Percentiles rank a stretch among this genome's conserved stretches.
Conservation (phyloP, 257 asterid genomes). For the Nicotiana noctiflora region DNA sequence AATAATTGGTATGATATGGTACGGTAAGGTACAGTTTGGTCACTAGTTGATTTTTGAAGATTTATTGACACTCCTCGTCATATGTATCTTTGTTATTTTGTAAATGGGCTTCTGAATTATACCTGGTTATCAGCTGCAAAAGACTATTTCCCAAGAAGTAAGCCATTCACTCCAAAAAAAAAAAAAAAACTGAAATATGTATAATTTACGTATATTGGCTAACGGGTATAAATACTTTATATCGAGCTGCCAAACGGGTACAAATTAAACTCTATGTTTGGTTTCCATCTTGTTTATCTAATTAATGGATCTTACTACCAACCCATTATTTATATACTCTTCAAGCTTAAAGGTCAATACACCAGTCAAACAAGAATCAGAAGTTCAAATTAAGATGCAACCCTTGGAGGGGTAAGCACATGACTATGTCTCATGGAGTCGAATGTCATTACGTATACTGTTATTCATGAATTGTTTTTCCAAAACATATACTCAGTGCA, state of each 20-base stretch:
- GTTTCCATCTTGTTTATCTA: not conserved
- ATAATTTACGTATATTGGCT: no score
- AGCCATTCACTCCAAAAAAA: no score
- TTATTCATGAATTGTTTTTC: no score
- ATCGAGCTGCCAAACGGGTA: not conserved
- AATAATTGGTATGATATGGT: no score
- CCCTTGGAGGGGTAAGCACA: conserved; percentile 3
- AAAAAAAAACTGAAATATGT: no score
- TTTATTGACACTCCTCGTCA: no score
- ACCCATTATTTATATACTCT: not conserved
- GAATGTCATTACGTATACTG: not conserved
- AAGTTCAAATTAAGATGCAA: not conserved
- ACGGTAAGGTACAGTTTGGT: no score
- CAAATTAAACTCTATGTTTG: not conserved
- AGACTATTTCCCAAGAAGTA: not conserved
- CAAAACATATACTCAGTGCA: no score
- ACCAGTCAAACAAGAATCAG: not conserved
- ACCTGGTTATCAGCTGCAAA: no score
- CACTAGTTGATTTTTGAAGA: no score
- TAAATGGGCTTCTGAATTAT: no score
- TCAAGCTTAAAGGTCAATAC: not conserved
- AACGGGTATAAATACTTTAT: no score
- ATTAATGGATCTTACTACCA: not conserved
- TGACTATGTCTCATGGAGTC: not conserved
- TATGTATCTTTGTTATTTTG: not conserved